Evolutionary conservation across 768 basidiomycete species (phyloP).

Genomic region (Tylopilus rubrobrunneus): DNA sequence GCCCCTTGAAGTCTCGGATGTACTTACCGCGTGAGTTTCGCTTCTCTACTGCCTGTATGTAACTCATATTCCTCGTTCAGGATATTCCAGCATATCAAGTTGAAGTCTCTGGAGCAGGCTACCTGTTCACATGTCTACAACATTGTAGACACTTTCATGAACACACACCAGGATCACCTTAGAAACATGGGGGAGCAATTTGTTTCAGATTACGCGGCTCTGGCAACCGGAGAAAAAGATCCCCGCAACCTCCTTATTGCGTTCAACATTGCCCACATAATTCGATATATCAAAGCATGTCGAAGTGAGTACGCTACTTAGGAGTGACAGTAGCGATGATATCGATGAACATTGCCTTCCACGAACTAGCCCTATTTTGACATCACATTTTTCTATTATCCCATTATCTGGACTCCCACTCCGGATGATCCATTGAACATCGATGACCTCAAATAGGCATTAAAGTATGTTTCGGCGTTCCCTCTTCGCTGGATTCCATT

Average conservation of each 20-base stretch:
- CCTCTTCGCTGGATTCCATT: background rate
- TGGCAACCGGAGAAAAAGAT: constrained; percentile 97
- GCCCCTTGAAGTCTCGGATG: constrained; percentile 57
- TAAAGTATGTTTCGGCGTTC: constrained; percentile 46
- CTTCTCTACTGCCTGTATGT: background rate
- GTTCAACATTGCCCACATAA: constrained; percentile 83
- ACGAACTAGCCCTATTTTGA: constrained; percentile 79
- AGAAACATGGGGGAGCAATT: constrained; percentile 72
- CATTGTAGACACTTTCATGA: constrained; percentile 65
- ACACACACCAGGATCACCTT: constrained; percentile 44
- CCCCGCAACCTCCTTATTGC: constrained; percentile 89
- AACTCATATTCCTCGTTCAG: constrained; percentile 36
- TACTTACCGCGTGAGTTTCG: constrained; percentile 53
- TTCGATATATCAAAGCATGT: constrained; percentile 68
- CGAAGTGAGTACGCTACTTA: constrained; percentile 55
- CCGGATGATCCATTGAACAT: constrained; percentile 90
- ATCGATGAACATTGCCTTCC: background rate
- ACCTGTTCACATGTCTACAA: constrained; percentile 77
- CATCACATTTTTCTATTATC: constrained; percentile 97
- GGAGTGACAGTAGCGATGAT: background rate
- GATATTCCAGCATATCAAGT: constrained; percentile 71
- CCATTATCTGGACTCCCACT: constrained; percentile 93
- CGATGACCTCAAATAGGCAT: constrained; percentile 72
- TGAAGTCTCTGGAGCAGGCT: constrained; percentile 78
- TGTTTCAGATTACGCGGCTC: constrained; percentile 63